Evolutionary conservation across 1,284 basidiomycete genomes (phyloP), one percentile per base, ranked within the genome.

Genomic region (Fomitiporia mediterranea): DNA sequence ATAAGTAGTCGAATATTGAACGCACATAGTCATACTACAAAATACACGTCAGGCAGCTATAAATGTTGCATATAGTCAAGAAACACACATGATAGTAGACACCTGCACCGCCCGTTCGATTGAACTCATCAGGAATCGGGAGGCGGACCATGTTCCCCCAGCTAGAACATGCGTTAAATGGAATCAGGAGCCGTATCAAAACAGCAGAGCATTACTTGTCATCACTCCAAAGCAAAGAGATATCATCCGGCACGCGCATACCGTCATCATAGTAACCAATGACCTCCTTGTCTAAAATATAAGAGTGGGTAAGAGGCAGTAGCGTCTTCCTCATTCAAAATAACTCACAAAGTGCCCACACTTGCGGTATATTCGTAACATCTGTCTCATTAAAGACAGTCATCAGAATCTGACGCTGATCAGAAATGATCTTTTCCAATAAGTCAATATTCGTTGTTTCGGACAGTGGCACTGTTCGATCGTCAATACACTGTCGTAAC

Each of bases 211-310:
- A n/a, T 42, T 51, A 81, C 80, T 82, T 83, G 64, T 84, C 82
- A 59, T 84, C 82, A 1, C 79, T 69, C 82, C 82, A 84, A 21
- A 84, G 68, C 7, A 83, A 67, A 9, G 78, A 77, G 21, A 84
- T 73, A 62, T 81, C 79, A 50, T 82, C 81, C 0, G 77, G 76
- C 5, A 80, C 75, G 23, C 71, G 68, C 69, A 85, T 70, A 2
- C 82, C 83, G 57, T 80, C 73, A 44, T 83, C 80, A 63, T 83
- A 87, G 66, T 84, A 87, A 0, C 78, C 81, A 63, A 84, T 78
- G 19, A 87, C 85, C 63, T 86, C 84, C 66, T 84, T 83, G 61
- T 74, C 69, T 65, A 67, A 57, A 54, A 56, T 56, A 64, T 30
- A 3, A 42, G 25, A 54, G 23, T 4, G 23, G 32, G 19, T 15